Conservation (phyloP, 768 basidiomycete genomes). For the Calocera viscosa region DNA sequence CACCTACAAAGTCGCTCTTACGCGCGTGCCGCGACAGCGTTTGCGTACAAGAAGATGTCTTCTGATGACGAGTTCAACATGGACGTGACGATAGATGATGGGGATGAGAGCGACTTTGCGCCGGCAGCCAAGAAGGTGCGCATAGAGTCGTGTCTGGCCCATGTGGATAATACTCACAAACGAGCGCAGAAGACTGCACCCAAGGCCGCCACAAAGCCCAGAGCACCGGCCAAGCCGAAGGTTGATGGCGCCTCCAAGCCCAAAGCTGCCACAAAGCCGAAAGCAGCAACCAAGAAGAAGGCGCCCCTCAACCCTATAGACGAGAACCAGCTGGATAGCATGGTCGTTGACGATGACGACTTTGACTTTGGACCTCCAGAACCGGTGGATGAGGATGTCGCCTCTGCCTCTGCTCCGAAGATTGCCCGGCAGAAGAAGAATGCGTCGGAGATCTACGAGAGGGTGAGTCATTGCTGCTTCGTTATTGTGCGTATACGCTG, state of each 20-base stretch:
- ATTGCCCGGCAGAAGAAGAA: conserved; percentile 60
- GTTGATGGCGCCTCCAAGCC: conserved; percentile 32
- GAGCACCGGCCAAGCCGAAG: conserved; percentile 31
- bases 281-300: conserved; percentile 41
- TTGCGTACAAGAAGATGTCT: not conserved
- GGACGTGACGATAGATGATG: conserved; percentile 3
- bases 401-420: conserved; percentile 18
- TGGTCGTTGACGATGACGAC: conserved; percentile 33
- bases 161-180: not conserved
- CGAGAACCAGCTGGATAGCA: conserved; percentile 43
- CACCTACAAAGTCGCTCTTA: not conserved
- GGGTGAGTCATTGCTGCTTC: conserved; percentile 38
- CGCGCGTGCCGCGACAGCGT: not conserved
- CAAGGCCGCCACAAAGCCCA: conserved; percentile 36
- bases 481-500: not conserved
- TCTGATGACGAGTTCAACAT: conserved; percentile 4
- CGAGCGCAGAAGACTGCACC: conserved; percentile 42
- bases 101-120: conserved; percentile 21
- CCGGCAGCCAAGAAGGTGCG: conserved; percentile 33
- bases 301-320: conserved; percentile 49
- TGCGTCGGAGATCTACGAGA: conserved; percentile 81
- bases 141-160: not conserved
- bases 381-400: conserved; percentile 21
- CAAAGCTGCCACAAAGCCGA: conserved; percentile 32
- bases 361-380: conserved; percentile 31